phyloP scores from a whole-genome alignment of 2,329 filamentous ascomycete genomes.

The Neopestalotiopsis clavispora region DNA sequence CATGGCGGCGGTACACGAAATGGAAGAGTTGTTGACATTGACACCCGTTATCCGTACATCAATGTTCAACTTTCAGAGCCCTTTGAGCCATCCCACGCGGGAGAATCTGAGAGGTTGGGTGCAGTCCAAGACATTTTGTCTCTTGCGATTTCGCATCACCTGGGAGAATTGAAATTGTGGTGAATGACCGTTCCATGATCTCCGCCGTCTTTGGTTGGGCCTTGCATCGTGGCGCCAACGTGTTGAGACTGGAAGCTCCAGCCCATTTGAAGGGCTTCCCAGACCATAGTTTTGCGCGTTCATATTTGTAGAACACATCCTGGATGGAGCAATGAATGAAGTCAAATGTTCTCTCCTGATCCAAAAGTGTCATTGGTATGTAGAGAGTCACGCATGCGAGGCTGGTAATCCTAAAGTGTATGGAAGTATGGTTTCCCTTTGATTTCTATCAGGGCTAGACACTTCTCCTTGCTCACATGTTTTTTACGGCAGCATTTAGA shows the following conservation, averaged over 20 bases:
- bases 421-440: background rate
- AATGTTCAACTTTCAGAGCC: background rate
- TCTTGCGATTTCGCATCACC: background rate
- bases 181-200: background rate
- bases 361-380: background rate
- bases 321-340: background rate
- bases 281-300: background rate
- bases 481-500: background rate
- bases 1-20: background rate
- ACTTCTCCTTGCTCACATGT: background rate
- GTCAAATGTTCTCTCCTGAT: background rate
- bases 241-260: background rate
- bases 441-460: background rate
- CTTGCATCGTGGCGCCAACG: background rate
- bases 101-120: background rate
- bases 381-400: background rate
- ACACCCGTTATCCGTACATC: background rate
- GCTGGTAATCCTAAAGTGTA: too few relatives aligned
- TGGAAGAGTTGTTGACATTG: background rate
- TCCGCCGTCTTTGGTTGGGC: background rate
- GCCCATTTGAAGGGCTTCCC: background rate
- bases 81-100: background rate
- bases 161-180: background rate
- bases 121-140: background rate
- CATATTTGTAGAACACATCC: background rate